phyloP scores from a whole-genome alignment of 306 rosid genomes.

The Hylodesmum podocarpum region DNA sequence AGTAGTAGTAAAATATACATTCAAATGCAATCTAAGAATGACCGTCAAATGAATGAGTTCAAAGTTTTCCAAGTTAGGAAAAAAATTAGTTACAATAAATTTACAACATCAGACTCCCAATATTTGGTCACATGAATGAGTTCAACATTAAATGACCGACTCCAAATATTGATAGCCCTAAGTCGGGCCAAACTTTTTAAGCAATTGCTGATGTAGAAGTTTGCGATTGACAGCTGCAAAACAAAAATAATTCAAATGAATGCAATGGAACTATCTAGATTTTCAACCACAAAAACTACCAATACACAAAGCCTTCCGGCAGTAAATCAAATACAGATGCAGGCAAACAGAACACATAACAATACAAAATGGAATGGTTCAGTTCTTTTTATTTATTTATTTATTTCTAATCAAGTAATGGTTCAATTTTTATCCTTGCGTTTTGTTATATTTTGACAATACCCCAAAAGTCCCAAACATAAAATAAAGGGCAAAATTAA shows the following conservation, averaged over 20 bases:
- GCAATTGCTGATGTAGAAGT: not conserved
- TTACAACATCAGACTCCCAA: too few species aligned
- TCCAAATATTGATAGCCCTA: not conserved
- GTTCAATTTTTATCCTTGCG: not conserved
- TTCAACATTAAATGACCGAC: too few species aligned
- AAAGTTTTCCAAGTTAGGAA: not conserved
- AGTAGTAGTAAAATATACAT: not conserved
- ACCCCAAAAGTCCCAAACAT: not conserved
- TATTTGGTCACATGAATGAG: too few species aligned
- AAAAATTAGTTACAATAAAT: not conserved
- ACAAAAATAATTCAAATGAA: not conserved
- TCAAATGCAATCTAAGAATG: not conserved
- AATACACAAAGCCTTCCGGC: not conserved
- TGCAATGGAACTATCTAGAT: not conserved
- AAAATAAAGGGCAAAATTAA: not conserved
- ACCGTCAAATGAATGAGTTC: not conserved
- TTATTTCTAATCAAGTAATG: too few species aligned
- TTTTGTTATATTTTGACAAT: not conserved
- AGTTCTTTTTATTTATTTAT: too few species aligned
- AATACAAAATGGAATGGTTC: not conserved
- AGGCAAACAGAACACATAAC: not conserved
- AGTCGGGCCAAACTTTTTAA: not conserved
- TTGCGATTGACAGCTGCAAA: slow-evolving; percentile 3
- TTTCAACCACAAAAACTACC: not conserved
- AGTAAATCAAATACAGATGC: not conserved